Evolutionary conservation across 108 stramenopile species (phyloP), one percentile per base, ranked within the genome.

Genomic region (Fragilariopsis cylindrus): DNA sequence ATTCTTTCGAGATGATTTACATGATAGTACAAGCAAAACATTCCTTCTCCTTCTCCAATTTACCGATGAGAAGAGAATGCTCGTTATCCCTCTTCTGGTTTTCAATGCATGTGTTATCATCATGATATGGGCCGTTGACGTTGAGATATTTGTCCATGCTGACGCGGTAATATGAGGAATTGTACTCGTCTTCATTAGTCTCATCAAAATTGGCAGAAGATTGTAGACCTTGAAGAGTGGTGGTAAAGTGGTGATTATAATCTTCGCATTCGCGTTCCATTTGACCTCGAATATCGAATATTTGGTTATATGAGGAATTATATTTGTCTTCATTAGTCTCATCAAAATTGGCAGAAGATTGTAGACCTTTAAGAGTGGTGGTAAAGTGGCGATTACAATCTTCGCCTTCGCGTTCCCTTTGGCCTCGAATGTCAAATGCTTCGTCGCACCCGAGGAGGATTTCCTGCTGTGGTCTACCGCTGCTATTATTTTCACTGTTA

Each of bases 1-100:
- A n/a, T n/a, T 9, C 18, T 11, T 7, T 56, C 19, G 5, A 56
- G 7, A 7, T 19, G 19, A 56, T 56, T 56, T 9, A 56, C 55
- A 56, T 56, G 55, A 56, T 56, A 15, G 52, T 60, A 40, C 58
- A 60, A 19, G 58, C 58, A 30, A 21, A 4, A 30, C 58, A 60
- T 13, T 60, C 41, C 16, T 60, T 60, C 41, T n/a, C 19, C 21
- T 18, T 60, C 18, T 4, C 19, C 41, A 41, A 7, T 30, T 60
- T 60, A 4, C 16, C 16, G 6, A 56, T 56, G 16, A 19, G 55
- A 56, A 56, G 55, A 56, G 16, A 5, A 60, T 21, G 15, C 58
- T 30, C 8, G 58, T 60, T 4, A 60, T 60, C 41, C 40, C 58
- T 18, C 58, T 41, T n/a, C 40, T 30, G 11, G 41, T 60, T n/a